Base-by-base conservation (phyloP, 1,139 yeast species). In the Yamadazyma blattariae region DNA sequence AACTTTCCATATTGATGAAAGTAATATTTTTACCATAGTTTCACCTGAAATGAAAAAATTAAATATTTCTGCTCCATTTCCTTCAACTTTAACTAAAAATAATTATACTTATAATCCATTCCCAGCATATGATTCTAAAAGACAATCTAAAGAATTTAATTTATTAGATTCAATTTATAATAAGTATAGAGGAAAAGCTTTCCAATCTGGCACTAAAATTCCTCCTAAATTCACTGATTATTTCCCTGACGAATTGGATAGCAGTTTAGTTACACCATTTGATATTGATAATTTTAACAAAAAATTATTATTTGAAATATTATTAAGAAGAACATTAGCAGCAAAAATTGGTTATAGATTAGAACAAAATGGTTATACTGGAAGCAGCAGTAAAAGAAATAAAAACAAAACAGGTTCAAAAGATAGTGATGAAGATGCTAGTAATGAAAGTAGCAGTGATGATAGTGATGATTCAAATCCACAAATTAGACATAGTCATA, bases 271-370 rank as follows among this genome's bases (percentile, higher is more conserved):
- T 12, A 33, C 47, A 7, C 44, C 48, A 8, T 36, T 39, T 7
- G 71, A 67, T 29, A 48, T 59, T 17, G 57, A 58, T 16, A 48
- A 47, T 15, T 49, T 67, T 37, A 61, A 67, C 38, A 56, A 53
- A 31, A 59, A 57, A 34, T 36, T 70, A 1, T 48, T 65, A 13
- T 53, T 67, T 29, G 75, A 70, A 35, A 46, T 67, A 1, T 53
- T 70, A 28, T 38, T 70, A 13, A 54, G 75, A 36, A 50, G 73
- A 39, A 70, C 74, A 1, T 47, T 69, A 42, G 69, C 73, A 27
- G 75, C 73, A 3, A 70, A 70, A 48, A 56, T 70, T 13, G 65
- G 53, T 2, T 70, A 59, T 42, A 46, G 76, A 29, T 51, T 67
- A 33, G 47, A 45, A 22, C 56, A 57, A 27, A 45, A 46, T 32